These are phyloP conservation scores for Heritiera littoralis DNA, from an alignment of 345 rosid genomes.

Conservation along the genomic window DNA sequence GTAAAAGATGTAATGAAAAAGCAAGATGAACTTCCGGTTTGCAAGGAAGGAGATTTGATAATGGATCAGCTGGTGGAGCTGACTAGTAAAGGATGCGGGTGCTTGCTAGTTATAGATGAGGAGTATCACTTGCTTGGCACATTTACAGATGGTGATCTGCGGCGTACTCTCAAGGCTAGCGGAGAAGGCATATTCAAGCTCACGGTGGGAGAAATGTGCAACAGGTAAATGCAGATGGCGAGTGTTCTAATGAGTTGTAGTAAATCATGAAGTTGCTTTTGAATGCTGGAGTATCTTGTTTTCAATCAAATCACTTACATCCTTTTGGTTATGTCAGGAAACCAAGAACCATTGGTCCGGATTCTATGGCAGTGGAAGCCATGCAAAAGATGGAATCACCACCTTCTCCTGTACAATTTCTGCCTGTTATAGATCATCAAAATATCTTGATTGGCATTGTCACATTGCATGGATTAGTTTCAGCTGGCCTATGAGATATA, in stretches of 20 bases:
- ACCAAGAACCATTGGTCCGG: conserved; percentile 79
- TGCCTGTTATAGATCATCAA: conserved; percentile 68
- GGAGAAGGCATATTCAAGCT: conserved; percentile 92
- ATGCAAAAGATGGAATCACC: conserved; percentile 98
- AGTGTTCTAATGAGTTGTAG: background rate
- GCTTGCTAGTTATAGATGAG: conserved; percentile 78
- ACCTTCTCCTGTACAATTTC: conserved; percentile 93
- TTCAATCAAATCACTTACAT: background rate
- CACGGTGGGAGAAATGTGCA: conserved; percentile 93
- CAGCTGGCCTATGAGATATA: conserved; percentile 68
- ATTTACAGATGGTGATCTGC: conserved; percentile 92
- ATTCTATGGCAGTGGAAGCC: conserved; percentile 97
- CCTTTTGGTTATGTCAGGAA: conserved; percentile 46
- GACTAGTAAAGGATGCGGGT: conserved; percentile 92
- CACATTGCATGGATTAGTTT: conserved; percentile 92
- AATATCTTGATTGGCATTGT: conserved; percentile 81
- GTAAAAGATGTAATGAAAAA: conserved; percentile 93
- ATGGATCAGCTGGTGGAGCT: conserved; percentile 95
- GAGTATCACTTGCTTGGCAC: conserved; percentile 75
- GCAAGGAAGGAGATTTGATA: conserved; percentile 85
- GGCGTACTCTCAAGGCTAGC: conserved; percentile 85
- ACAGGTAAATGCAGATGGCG: conserved; percentile 47
- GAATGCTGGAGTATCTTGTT: background rate
- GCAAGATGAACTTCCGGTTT: conserved; percentile 84
- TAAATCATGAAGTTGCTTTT: background rate